Percentiles rank a stretch among this genome's conserved stretches.
Evolutionary conservation across 2,329 filamentous ascomycete genomes (phyloP).

Genomic region (Verruconis gallopava): DNA sequence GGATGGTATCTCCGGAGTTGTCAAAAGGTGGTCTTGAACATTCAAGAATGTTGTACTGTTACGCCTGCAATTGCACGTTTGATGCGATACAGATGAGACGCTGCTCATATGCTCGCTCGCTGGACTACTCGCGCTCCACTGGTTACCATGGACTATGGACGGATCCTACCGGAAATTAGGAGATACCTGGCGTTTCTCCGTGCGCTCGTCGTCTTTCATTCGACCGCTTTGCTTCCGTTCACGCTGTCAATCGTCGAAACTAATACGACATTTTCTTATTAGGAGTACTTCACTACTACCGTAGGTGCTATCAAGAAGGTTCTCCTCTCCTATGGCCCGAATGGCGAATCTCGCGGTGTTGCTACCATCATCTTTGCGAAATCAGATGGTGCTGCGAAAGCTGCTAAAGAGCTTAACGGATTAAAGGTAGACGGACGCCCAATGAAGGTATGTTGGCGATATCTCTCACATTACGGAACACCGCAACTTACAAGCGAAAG

Average conservation of each 20-base stretch:
- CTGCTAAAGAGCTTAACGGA: slow-evolving; percentile 72
- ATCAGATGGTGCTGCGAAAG: slow-evolving; percentile 69
- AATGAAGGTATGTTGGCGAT: slow-evolving; percentile 77
- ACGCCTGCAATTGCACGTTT: too few species aligned
- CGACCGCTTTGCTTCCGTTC: slow-evolving; percentile 11
- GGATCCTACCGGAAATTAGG: not conserved
- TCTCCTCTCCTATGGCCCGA: slow-evolving; percentile 83
- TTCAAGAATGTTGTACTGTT: too few species aligned
- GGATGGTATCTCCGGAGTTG: too few species aligned
- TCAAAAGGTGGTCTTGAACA: too few species aligned
- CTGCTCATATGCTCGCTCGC: slow-evolving; percentile 4
- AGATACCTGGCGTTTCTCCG: not conserved
- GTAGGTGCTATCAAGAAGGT: slow-evolving; percentile 86
- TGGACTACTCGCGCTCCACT: slow-evolving; percentile 7
- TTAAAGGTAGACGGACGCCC: slow-evolving; percentile 79
- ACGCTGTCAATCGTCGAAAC: slow-evolving; percentile 34
- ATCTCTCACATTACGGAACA: too few species aligned
- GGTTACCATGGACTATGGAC: slow-evolving; percentile 1
- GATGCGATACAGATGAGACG: too few species aligned
- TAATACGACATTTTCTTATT: slow-evolving; percentile 51
- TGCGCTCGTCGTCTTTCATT: slow-evolving; percentile 5
- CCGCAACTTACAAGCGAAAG: slow-evolving; percentile 28
- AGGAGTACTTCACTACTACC: slow-evolving; percentile 92
- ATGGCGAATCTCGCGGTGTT: slow-evolving; percentile 81
- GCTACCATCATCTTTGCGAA: slow-evolving; percentile 80